Evolutionary conservation across 345 rosid genomes (phyloP).

Genomic region (Camelina laxa): DNA sequence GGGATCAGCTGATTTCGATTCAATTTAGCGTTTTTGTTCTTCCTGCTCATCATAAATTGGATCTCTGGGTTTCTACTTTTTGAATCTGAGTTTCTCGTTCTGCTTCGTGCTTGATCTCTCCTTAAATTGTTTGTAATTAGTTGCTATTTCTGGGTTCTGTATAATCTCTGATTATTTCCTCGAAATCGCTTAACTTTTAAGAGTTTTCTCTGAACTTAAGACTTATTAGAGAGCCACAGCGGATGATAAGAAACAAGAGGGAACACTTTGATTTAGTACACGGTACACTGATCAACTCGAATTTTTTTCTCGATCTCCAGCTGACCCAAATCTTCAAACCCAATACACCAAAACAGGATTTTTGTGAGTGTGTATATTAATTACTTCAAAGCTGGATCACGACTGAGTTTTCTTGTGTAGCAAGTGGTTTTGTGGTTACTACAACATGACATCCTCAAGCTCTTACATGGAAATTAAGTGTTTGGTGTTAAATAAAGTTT

Average conservation of each 20-base stretch:
- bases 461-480: neutral
- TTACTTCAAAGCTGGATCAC: neutral
- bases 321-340: neutral
- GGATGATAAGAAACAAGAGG: neutral
- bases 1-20: constrained; percentile 32
- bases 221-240: constrained; percentile 5
- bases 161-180: neutral
- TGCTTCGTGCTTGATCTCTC: constrained; percentile 13
- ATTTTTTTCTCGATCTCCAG: constrained; percentile 1
- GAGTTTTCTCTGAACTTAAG: constrained; percentile 9
- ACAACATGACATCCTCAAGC: neutral
- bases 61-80: neutral
- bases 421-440: neutral
- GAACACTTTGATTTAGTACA: constrained; percentile 23
- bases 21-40: neutral
- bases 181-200: neutral
- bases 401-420: neutral
- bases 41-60: neutral
- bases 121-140: neutral
- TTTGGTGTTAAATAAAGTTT: neutral
- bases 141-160: too few species aligned
- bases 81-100: constrained; percentile 18
- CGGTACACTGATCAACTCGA: neutral
- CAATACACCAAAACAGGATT: neutral
- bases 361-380: neutral